Percentiles rank a stretch among this genome's conserved stretches.
Evolutionary conservation across 75 land plant species (phyloP).

Genomic region (Adiantum capillusveneris): DNA sequence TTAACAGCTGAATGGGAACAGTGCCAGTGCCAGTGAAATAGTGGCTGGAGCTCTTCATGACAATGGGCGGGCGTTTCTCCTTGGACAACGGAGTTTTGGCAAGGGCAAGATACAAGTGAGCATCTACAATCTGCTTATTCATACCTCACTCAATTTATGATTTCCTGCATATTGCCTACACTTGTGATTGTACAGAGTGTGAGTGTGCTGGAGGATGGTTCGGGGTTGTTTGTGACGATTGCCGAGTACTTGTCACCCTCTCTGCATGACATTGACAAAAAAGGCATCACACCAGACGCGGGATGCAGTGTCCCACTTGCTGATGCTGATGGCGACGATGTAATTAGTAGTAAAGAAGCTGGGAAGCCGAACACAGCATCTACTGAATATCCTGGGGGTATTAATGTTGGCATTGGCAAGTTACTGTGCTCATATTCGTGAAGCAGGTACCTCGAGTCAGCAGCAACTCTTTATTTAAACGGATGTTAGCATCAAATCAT

Average conservation of each 20-base stretch:
- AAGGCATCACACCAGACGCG: conserved; percentile 85
- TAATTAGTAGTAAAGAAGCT: no score
- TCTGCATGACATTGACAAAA: conserved; percentile 82
- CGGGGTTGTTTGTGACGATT: conserved; percentile 88
- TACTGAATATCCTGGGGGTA: no score
- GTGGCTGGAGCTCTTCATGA: conserved; percentile 95
- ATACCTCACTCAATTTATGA: not conserved
- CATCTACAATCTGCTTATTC: not conserved
- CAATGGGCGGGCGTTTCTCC: conserved; percentile 89
- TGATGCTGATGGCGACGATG: no score
- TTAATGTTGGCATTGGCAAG: no score
- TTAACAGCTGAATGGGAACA: conserved; percentile 97
- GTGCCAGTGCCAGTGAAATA: conserved; percentile 98
- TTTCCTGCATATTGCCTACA: not conserved
- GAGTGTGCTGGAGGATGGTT: conserved; percentile 85
- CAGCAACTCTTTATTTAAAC: no score
- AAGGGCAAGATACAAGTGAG: conserved; percentile 94
- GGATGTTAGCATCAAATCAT: no score
- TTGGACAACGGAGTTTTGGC: conserved; percentile 88
- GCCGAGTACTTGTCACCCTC: conserved; percentile 94
- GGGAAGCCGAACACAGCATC: no score
- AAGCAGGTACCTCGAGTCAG: no score
- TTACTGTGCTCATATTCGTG: no score
- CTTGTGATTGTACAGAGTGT: conserved; percentile 54
- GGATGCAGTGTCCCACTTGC: no score